Base-by-base conservation (phyloP, 306 rosid genomes). In the Rubus parviflorus region DNA sequence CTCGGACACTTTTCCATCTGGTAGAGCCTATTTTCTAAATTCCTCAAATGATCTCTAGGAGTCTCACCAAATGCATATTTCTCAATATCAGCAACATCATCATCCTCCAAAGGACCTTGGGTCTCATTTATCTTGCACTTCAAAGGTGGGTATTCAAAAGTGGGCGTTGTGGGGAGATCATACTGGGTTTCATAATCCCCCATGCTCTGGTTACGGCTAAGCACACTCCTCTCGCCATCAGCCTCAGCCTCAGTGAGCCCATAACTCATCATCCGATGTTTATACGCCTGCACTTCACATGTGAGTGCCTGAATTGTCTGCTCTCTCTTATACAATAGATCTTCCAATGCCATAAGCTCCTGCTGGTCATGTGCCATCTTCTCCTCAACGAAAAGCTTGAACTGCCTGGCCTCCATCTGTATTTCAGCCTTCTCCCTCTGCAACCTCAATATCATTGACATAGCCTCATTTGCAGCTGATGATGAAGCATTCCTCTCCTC, bases 401-500 rank as follows among this genome's bases (percentile, higher is more conserved):
- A 96, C 66, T 96, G 99, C 23, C 99, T 88, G 23, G 98, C 88
- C 86, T 96, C 99, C 99, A 96, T 89, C 81, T 92, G 99, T 72
- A 90, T 68, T 80, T 96, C 99, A 3, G 99, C 99, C 96, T 96
- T 96, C 88, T 96, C 99, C 87, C 98, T 83, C 81, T 96, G 99
- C 88, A 96, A 77, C 90, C 98, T 91, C 87, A 96, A 84, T 67
- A 96, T 96, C 99, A 96, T 96, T 0, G 96, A 88, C 99, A 96
- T 96, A n/a, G 99, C 96, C 90, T 96, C 99, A 17, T 86, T 96
- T 0, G 99, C 98, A 22, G 99, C 99, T 0, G 99, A 85, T 3
- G 99, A 88, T 5, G 99, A 81, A 47, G 99, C 94, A 83, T 88
- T 96, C 46, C 99, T 89, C 89, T 96, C 99, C 87, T 93, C 98